Evolutionary conservation across 352 stramenopile species (phyloP), one percentile per base, ranked within the genome.

Genomic region (Pythium volutum): DNA sequence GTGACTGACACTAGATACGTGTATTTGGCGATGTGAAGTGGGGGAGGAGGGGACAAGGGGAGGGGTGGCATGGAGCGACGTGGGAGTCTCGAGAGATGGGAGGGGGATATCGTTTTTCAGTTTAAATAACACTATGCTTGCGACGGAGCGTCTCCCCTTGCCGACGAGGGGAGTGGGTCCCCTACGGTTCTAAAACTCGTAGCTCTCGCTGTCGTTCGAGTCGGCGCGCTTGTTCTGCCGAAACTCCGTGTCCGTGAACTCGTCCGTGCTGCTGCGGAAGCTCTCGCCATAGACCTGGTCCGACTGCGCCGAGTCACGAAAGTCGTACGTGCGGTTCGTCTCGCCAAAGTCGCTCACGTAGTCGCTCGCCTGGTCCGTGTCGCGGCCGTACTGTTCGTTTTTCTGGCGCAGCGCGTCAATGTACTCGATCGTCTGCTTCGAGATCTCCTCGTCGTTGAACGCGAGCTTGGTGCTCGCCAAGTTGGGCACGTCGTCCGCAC

Each of bases 181-280:
- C 10, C 36, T 20, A 22, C 33, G 12, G 18, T 7, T 20, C 43
- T 87, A 91, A 54, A 91, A 91, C 69, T 91, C 81, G 68, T 91
- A 91, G 59, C 70, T 85, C 64, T 87, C 77, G 27, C 78, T 81
- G 48, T 85, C 77, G 25, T 77, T 87, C 45, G 76, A 74, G 27
- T 75, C 31, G 2, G 54, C 25, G 36, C 61, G 61, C 29, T 80
- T 59, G 42, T 58, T 58, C 46, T 60, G 22, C 74, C 61, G 34
- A 75, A 73, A 48, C 33, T 47, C 51, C 20, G 50, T 66, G 52
- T 66, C 59, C 20, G 52, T 66, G n/a, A 66, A 59, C 42, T 47
- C 43, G 51, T 66, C 50, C 18, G 59, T 50, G 52, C 26, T 66
- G 50, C 59, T 55, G 31, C 59, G 59, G 33, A 43, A 66, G 42